Base-by-base conservation (phyloP, 2,329 filamentous ascomycete species). In the Macrophomina phaseolina region DNA sequence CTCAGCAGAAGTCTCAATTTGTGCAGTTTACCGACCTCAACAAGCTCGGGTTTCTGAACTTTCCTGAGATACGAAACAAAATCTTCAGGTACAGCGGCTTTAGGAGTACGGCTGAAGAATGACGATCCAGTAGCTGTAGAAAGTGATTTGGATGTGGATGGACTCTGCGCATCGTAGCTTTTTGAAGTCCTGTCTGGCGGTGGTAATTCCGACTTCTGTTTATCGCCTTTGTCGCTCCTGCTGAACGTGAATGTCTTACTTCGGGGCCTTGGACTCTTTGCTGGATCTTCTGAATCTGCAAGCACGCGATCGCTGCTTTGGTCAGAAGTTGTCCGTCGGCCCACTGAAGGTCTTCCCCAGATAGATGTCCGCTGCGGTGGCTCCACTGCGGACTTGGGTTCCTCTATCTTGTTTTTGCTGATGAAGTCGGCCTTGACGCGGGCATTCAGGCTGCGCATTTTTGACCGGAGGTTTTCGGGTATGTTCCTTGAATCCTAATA, bases 361-460 rank as follows among this genome's bases (percentile, higher is more conserved):
- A 67, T 62, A 16, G 69, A 79, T 71, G 76, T 82, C 75, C 72
- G 76, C 71, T 83, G 74, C 79, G 80, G 73, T 82, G 77, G 72
- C 81, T 83, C 70, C 78, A 80, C 69, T 82, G 70, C 80, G 82
- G 74, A 76, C 80, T 73, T 75, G 80, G 71, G 82, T 80, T 64
- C 85, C 84, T 77, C 83, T 82, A 79, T 85, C 89, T 91, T 92
- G 76, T 97, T 92, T 77, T 97, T 94, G 64, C 90, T 90, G 73
- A 98, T 93, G 73, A 99, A 96, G 75, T 98, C 94, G 76, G 93
- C 92, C 80, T 99, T 99, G 82, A 98, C 94, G 42, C 91, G 91
- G 70, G 92, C 86, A 69, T 92, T 93, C 68, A 99, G 83, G 66
- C 90, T 94, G 53, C 94, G 88, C 93, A 99, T 97, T 81, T 96